phyloP scores from a whole-genome alignment of 2,329 filamentous ascomycete species.

The Grosmannia serpens region DNA sequence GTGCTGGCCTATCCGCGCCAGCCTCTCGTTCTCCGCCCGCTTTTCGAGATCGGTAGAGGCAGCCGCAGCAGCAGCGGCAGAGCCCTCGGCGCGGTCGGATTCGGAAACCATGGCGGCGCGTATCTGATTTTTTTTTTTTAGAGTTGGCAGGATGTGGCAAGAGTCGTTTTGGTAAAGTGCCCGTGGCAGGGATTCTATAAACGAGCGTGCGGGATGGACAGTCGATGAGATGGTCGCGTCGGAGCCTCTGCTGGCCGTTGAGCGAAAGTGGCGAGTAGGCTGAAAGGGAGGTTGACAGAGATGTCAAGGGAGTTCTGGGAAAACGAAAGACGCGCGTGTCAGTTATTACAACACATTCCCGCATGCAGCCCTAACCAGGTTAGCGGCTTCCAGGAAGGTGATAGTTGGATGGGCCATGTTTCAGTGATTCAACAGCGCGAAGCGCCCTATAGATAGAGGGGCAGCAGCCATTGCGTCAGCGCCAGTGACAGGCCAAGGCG shows the following conservation, averaged over 20 bases:
- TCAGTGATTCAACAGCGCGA: not conserved
- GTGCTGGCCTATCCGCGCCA: constrained; percentile 16
- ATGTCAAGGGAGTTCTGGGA: not conserved
- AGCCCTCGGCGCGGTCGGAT: constrained; percentile 15
- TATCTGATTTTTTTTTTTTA: too few relatives aligned
- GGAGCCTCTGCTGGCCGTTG: not conserved
- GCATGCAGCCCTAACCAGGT: not conserved
- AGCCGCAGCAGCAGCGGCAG: constrained; percentile 19
- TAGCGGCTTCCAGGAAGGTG: not conserved
- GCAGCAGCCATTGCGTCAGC: not conserved
- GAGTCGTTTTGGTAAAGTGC: not conserved
- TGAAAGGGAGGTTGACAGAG: not conserved
- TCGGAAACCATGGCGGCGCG: constrained; percentile 15
- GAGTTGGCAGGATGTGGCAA: not conserved
- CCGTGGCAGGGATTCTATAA: not conserved
- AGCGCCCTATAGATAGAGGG: not conserved
- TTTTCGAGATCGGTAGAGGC: constrained; percentile 21
- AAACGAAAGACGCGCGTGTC: not conserved
- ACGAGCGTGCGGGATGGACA: not conserved
- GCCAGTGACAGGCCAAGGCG: not conserved
- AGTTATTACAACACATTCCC: not conserved
- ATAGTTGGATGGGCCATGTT: too few relatives aligned
- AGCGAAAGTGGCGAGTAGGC: not conserved
- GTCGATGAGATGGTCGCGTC: not conserved
- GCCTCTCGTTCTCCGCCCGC: constrained; percentile 20